Evolutionary conservation across 768 basidiomycete genomes (phyloP).

Genomic region (Auriscalpium vulgare): DNA sequence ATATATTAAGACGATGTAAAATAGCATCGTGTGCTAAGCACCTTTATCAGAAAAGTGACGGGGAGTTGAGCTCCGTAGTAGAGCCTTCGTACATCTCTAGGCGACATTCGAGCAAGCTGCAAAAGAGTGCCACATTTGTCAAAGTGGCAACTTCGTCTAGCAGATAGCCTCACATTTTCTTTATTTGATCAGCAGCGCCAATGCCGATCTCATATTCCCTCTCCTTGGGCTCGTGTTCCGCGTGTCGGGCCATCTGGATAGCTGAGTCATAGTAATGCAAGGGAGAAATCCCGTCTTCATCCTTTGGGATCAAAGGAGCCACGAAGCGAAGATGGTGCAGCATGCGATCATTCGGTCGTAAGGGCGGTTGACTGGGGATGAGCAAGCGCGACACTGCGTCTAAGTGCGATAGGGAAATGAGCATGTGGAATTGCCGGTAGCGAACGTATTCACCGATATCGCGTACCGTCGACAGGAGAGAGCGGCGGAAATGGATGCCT

Average conservation of each 20-base stretch:
- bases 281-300: slow-evolving; percentile 57
- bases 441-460: slow-evolving; percentile 47
- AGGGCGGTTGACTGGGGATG: slow-evolving; percentile 61
- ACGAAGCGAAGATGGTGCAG: slow-evolving; percentile 76
- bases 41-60: background rate
- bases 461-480: slow-evolving; percentile 63
- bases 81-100: slow-evolving; percentile 58
- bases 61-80: slow-evolving; percentile 29
- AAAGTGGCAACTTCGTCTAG: background rate
- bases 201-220: slow-evolving; percentile 61
- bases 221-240: slow-evolving; percentile 52
- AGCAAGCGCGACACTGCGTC: slow-evolving; percentile 64
- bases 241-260: slow-evolving; percentile 62
- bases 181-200: slow-evolving; percentile 52
- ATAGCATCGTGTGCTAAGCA: background rate
- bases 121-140: background rate
- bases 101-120: slow-evolving; percentile 55
- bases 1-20: no score
- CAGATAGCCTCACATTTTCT: slow-evolving; percentile 42
- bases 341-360: slow-evolving; percentile 72
- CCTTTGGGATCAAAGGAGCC: slow-evolving; percentile 46
- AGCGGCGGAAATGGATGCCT: slow-evolving; percentile 55
- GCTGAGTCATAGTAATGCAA: slow-evolving; percentile 74
- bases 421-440: background rate
- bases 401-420: slow-evolving; percentile 19